Evolutionary conservation across 2,329 filamentous ascomycete genomes (phyloP).

Genomic region (Trichoderma sp.): DNA sequence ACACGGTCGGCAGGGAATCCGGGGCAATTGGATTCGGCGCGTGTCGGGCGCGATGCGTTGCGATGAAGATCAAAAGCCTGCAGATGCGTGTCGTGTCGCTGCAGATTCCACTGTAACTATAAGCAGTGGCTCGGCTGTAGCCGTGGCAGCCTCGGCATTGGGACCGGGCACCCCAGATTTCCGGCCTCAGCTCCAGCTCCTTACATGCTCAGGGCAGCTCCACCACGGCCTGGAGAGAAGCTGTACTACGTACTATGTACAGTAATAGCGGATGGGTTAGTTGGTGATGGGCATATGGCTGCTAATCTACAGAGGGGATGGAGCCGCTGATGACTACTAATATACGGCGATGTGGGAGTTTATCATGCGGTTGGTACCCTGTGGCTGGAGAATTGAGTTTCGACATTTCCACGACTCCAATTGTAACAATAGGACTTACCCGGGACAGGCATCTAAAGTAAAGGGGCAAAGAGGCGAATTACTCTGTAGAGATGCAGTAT

Average conservation of each 20-base stretch:
- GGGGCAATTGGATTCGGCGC: slow-evolving; percentile 5
- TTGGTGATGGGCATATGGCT: background rate
- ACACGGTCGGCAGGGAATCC: background rate
- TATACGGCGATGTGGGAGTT: background rate
- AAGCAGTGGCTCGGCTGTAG: slow-evolving; percentile 9
- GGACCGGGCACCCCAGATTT: slow-evolving; percentile 13
- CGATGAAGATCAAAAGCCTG: slow-evolving; percentile 4
- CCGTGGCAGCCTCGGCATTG: slow-evolving; percentile 19
- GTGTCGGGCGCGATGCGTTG: slow-evolving; percentile 11
- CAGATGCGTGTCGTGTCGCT: slow-evolving; percentile 14
- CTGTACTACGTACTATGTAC: too few species aligned
- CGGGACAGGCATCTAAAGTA: background rate
- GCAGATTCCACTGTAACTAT: background rate
- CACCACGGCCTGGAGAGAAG: background rate
- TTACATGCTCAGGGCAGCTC: background rate
- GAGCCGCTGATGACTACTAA: background rate
- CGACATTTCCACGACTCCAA: background rate
- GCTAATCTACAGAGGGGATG: background rate
- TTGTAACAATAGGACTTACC: background rate
- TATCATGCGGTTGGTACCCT: too few species aligned
- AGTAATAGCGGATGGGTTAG: background rate
- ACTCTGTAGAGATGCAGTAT: background rate
- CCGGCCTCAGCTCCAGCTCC: background rate
- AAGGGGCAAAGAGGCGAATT: background rate
- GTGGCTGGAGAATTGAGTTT: too few species aligned